Evolutionary conservation across 106 monocot species (phyloP).

Genomic region (Platanthera guangdongensis): DNA sequence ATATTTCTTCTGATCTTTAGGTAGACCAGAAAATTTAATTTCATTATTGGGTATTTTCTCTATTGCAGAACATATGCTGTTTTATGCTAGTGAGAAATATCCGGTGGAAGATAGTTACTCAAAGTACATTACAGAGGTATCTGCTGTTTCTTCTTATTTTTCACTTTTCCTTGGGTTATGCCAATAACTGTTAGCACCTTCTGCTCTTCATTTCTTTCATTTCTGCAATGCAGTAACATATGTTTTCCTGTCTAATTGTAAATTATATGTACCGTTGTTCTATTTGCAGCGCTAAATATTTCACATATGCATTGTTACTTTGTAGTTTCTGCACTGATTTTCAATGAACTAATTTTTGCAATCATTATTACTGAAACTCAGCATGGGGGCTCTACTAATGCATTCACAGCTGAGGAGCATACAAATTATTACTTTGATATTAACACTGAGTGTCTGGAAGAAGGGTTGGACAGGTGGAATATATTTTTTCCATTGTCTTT

Average conservation of each 20-base stretch:
- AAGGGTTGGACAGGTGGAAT: slow-evolving; percentile 75
- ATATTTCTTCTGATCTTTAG: slow-evolving; percentile 2
- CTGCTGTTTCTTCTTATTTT: neutral
- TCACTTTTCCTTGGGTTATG: neutral
- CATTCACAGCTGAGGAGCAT: slow-evolving; percentile 60
- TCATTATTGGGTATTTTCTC: neutral
- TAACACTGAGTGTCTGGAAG: slow-evolving; percentile 70
- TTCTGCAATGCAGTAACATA: neutral
- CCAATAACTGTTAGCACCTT: neutral
- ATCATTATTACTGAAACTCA: slow-evolving; percentile 17
- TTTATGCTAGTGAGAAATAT: slow-evolving; percentile 99
- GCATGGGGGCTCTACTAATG: slow-evolving; percentile 96
- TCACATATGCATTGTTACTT: neutral
- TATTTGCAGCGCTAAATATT: neutral
- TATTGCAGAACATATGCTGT: slow-evolving; percentile 93
- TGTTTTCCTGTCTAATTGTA: neutral
- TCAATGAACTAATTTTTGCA: neutral
- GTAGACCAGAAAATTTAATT: neutral
- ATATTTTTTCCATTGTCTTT: neutral
- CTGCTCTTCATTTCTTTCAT: neutral
- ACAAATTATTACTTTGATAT: slow-evolving; percentile 89
- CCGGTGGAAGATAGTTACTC: slow-evolving; percentile 87
- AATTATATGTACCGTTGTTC: neutral
- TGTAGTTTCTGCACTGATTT: neutral
- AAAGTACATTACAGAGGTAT: slow-evolving; percentile 87